Evolutionary conservation across 345 rosid species (phyloP), one percentile per base, ranked within the genome.

Genomic region (Salix caprea): DNA sequence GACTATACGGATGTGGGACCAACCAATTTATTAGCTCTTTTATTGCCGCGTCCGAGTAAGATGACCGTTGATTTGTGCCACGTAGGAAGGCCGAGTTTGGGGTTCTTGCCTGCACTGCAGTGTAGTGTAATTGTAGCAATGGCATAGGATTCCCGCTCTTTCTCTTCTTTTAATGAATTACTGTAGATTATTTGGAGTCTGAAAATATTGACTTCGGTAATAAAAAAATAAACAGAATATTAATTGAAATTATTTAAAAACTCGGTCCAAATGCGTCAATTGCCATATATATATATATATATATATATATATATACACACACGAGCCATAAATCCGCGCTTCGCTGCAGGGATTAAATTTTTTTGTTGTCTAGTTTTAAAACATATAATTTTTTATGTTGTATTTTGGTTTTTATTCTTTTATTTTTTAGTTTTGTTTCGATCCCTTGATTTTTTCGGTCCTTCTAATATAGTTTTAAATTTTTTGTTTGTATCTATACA

Each of bases 1-100:
- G n/a, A 32, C 30, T 26, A 36, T 12, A 1, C 6, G 21, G 36
- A 28, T 11, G 26, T 30, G 64, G 48, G 46, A 2, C 30, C 65
- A 34, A 3, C n/a, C 0, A 19, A 14, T 23, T 54, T 7, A 4
- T 40, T 1, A 28, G 16, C 16, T 42, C 12, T 3, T 12, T 2
- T 2, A 2, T 1, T 36, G 36, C 52, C 78, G 54, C 36, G 37
- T 36, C 52, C 60, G 11, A 10, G 11, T 4, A n/a, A 67, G 16
- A 1, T n/a, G 42, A 54, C 67, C 40, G 65, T 67, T 67, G 50
- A 75, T 48, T n/a, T 42, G 8, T 74, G 70, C 70, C 76, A 74
- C 76, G 60, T 42, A 36, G 52, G 5, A 37, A 23, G 26, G 18
- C 4, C 6, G 18, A 11, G 23, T 15, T 5, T 18, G 13, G 65